Percentiles rank a stretch among this genome's conserved stretches.
Conservation (phyloP, 176 grass and related monocot species). For the Rhipidocladum racemiflorum region DNA sequence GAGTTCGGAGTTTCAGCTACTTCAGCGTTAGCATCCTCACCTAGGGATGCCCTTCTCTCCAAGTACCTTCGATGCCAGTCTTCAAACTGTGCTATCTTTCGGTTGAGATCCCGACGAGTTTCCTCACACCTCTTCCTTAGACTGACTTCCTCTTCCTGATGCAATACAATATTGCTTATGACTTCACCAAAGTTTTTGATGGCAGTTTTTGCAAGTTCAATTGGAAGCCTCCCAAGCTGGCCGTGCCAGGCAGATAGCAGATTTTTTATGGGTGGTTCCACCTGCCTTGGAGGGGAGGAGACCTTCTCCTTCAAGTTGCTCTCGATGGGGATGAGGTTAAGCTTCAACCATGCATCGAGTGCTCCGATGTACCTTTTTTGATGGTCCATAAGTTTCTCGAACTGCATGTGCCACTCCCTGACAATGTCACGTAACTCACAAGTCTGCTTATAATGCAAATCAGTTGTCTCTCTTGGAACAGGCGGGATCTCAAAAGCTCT, state of each 20-base stretch:
- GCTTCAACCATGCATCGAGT: constrained; percentile 79
- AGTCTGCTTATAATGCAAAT: constrained; percentile 57
- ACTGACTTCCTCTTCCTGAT: constrained; percentile 65
- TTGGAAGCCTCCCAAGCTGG: constrained; percentile 68
- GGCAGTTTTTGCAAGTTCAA: constrained; percentile 64
- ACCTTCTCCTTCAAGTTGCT: constrained; percentile 87
- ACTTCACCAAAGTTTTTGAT: constrained; percentile 74
- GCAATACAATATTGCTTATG: constrained; percentile 54
- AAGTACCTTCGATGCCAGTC: constrained; percentile 62
- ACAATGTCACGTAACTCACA: constrained; percentile 53
- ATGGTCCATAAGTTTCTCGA: constrained; percentile 67
- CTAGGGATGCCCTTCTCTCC: constrained; percentile 45
- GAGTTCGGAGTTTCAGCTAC: constrained; percentile 28
- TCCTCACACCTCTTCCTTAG: constrained; percentile 64
- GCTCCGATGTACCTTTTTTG: constrained; percentile 81
- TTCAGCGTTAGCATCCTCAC: constrained; percentile 53
- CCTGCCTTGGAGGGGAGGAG: constrained; percentile 61
- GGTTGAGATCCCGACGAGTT: constrained; percentile 45
- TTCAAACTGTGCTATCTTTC: constrained; percentile 61
- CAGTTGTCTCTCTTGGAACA: constrained; percentile 61
- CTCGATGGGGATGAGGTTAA: constrained; percentile 87
- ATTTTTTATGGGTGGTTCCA: constrained; percentile 66
- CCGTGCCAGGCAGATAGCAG: constrained; percentile 83
- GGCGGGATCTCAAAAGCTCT: constrained; percentile 51
- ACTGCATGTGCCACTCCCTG: constrained; percentile 71